Base-by-base conservation (phyloP, 2,329 filamentous ascomycete species). In the Cryphonectria parasitica region DNA sequence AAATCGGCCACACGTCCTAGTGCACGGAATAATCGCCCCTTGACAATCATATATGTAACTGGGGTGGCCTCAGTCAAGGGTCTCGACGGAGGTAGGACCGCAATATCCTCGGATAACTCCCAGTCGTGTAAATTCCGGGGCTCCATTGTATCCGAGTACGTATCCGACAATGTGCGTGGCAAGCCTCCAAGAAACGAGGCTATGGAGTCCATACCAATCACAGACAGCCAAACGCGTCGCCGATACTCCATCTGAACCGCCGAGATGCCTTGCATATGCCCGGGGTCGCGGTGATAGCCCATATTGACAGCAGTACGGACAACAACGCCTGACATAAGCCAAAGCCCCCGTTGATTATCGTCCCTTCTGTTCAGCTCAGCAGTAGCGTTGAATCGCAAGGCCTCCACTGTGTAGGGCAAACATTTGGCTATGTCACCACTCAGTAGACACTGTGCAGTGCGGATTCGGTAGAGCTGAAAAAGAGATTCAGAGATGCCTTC, bases 91-190 rank as follows among this genome's bases (percentile, higher is more conserved):
- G 58, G 58, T 8, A 62, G 58, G 3, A 5, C 31, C 8, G 82
- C 82, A 78, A 84, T 84, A 25, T 84, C 82, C 69, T 86, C 84
- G 65, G 81, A 80, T 0, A 88, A 77, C 75, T 88, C 86, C 71
- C 86, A 84, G 70, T 88, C 86, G 74, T 85, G 86, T 7, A 88
- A 76, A 71, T 88, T 88, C 5, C 83, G 81, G 2, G 86, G 86
- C 17, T 85, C 78, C 68, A 81, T 78, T 0, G 85, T 84, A 66
- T 87, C 86, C 5, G 82, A 84, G 69, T 85, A 82, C 39, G 83
- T 78, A 1, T 82, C 78, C 34, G 83, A 79, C 64, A 84, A 79
- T 72, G 85, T 84, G 4, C 83, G 80, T 13, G 86, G 86, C 56
- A 88, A 76, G 1, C 85, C 85, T 70, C 82, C 83, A 71, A 87